Percentiles rank a stretch among this genome's conserved stretches.
Evolutionary conservation across 805 yeast species (phyloP).

Genomic region (Wickerhamia fluorescens): DNA sequence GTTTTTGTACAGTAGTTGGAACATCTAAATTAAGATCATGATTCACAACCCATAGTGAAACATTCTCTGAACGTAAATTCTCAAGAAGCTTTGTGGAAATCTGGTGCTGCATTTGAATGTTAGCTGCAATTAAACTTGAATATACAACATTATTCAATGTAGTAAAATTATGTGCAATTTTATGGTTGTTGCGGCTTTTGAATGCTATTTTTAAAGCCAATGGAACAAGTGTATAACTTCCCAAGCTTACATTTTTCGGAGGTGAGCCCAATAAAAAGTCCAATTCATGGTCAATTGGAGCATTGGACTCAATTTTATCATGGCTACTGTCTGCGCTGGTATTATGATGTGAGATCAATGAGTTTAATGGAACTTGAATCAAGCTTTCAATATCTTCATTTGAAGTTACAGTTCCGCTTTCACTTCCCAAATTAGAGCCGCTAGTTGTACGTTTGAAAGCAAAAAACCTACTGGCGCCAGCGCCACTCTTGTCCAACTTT

Average conservation of each 20-base stretch:
- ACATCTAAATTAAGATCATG: constrained; percentile 3
- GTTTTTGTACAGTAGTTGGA: constrained; percentile 1
- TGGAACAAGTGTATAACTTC: constrained; percentile 3
- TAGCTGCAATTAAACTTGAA: too few relatives aligned
- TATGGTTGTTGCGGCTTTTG: constrained; percentile 1
- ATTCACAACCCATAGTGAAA: constrained; percentile 15
- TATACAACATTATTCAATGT: constrained; percentile 1
- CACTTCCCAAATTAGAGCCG: too few relatives aligned
- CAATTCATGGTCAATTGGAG: constrained; percentile 24
- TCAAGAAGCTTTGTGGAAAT: constrained; percentile 2
- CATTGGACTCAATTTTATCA: constrained; percentile 18
- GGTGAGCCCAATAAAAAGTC: constrained; percentile 24
- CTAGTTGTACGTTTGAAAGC: constrained; percentile 1
- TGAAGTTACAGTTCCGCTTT: constrained; percentile 3
- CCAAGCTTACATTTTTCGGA: constrained; percentile 4
- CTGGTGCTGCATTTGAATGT: too few relatives aligned
- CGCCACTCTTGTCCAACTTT: constrained; percentile 11
- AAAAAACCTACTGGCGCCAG: constrained; percentile 1
- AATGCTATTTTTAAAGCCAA: constrained; percentile 4
- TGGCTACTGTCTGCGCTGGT: too few relatives aligned
- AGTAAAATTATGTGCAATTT: constrained; percentile 3
- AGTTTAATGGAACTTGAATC: constrained; percentile 22
- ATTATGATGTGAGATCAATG: constrained; percentile 13
- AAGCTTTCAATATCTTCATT: constrained; percentile 18
- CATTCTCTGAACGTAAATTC: constrained; percentile 2